phyloP scores from a whole-genome alignment of 768 basidiomycete species.

The Russula olivacea region DNA sequence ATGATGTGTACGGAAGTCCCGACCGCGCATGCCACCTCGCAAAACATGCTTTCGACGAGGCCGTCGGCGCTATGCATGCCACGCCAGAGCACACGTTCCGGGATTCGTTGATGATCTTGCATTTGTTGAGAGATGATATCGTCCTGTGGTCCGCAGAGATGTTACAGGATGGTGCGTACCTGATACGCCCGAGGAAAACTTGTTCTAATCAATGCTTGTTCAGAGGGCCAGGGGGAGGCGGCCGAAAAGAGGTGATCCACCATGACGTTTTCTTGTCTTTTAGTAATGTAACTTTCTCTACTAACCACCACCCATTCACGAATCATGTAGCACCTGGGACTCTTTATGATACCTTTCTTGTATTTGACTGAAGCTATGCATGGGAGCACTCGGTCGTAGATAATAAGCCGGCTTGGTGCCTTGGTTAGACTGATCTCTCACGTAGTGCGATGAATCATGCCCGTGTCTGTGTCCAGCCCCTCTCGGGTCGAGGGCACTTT shows the following conservation, averaged over 20 bases:
- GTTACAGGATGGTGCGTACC: constrained; percentile 34
- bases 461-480: too few species aligned
- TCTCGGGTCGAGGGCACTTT: too few species aligned
- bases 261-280: neutral
- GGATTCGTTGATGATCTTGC: constrained; percentile 80
- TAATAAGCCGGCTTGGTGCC: neutral
- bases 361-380: neutral
- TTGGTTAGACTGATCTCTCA: too few species aligned
- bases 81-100: constrained; percentile 47
- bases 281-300: constrained; percentile 9
- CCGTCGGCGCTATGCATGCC: constrained; percentile 45
- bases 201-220: neutral
- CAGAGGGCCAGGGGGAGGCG: constrained; percentile 6
- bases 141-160: constrained; percentile 83
- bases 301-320: neutral
- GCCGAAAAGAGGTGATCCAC: neutral
- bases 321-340: constrained; percentile 14
- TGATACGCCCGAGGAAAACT: neutral
- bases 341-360: neutral
- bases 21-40: constrained; percentile 94
- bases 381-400: neutral
- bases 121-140: constrained; percentile 78
- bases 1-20: constrained; percentile 79
- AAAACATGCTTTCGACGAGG: constrained; percentile 91
- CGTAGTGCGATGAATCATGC: too few species aligned